Percentiles rank a stretch among this genome's conserved stretches.
These are phyloP conservation scores for Tetraselmis striata DNA, from an alignment of 139 green algal species.

Conservation along the genomic window DNA sequence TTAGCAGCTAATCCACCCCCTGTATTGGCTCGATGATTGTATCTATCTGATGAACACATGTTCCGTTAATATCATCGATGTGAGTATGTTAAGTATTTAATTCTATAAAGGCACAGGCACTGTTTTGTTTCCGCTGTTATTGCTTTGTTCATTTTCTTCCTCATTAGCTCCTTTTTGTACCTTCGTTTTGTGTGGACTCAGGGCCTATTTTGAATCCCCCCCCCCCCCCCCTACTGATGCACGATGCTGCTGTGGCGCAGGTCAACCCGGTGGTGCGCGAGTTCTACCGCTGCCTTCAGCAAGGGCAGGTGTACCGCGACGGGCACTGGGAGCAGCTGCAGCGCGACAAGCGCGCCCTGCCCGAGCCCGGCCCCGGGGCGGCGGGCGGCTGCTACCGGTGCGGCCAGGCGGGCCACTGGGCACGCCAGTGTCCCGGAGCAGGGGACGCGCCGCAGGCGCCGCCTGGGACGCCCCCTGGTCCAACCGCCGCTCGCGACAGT, in stretches of 20 bases:
- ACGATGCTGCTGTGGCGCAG: slow-evolving; percentile 6
- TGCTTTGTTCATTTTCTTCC: too few species aligned
- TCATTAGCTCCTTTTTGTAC: too few species aligned
- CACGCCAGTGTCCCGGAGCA: not conserved
- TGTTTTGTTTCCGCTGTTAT: too few species aligned
- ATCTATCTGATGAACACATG: too few species aligned
- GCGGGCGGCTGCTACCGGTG: slow-evolving; percentile 12
- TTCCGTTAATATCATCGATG: too few species aligned
- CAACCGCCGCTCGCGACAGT: too few species aligned
- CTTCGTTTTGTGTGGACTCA: too few species aligned
- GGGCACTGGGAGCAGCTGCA: slow-evolving; percentile 15
- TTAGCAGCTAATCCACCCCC: too few species aligned
- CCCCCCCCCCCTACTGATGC: not conserved
- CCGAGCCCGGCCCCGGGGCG: not conserved
- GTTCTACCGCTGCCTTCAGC: slow-evolving; percentile 24
- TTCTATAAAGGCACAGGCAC: too few species aligned
- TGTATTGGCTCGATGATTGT: too few species aligned
- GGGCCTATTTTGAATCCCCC: too few species aligned
- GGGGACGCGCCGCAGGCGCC: not conserved
- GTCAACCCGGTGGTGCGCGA: slow-evolving; percentile 14
- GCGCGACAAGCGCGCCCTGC: not conserved
- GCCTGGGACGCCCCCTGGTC: not conserved
- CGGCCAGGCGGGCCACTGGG: slow-evolving; percentile 22
- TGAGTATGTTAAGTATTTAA: too few species aligned
- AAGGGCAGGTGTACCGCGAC: slow-evolving; percentile 28